Evolutionary conservation across 129 eudicot species (phyloP).

Genomic region (Lactuca saligna): DNA sequence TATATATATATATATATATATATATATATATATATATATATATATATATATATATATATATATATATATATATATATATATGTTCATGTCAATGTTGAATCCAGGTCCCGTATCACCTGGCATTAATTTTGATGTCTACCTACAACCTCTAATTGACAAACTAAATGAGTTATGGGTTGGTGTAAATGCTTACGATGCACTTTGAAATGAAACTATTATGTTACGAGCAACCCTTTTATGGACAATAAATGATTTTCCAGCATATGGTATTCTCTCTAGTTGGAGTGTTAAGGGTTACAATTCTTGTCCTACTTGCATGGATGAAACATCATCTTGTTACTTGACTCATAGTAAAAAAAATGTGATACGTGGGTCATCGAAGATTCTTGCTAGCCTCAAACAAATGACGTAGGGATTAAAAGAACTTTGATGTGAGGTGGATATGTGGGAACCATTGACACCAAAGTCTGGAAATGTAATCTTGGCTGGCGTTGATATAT

Average conservation of each 20-base stretch:
- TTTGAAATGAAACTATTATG: background rate
- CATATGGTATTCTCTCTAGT: background rate
- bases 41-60: too few species aligned
- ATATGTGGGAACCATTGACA: background rate
- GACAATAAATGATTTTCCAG: slow-evolving; percentile 4
- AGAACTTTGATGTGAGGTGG: background rate
- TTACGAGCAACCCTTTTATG: background rate
- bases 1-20: too few species aligned
- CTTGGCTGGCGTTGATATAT: background rate
- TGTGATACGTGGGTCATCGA: background rate
- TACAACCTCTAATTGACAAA: background rate
- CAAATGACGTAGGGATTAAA: background rate
- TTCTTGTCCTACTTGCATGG: too few species aligned
- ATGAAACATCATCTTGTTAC: too few species aligned
- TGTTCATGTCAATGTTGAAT: too few species aligned
- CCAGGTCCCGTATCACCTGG: too few species aligned
- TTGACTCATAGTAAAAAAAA: background rate
- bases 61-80: too few species aligned
- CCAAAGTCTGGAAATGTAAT: background rate
- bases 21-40: too few species aligned
- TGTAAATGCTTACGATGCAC: background rate
- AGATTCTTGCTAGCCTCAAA: too few species aligned
- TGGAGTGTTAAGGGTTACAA: too few species aligned
- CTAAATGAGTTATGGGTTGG: slow-evolving; percentile 2
- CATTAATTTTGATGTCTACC: background rate